Base-by-base conservation (phyloP, 2,329 filamentous ascomycete genomes). In the Aureobasidium sp. region DNA sequence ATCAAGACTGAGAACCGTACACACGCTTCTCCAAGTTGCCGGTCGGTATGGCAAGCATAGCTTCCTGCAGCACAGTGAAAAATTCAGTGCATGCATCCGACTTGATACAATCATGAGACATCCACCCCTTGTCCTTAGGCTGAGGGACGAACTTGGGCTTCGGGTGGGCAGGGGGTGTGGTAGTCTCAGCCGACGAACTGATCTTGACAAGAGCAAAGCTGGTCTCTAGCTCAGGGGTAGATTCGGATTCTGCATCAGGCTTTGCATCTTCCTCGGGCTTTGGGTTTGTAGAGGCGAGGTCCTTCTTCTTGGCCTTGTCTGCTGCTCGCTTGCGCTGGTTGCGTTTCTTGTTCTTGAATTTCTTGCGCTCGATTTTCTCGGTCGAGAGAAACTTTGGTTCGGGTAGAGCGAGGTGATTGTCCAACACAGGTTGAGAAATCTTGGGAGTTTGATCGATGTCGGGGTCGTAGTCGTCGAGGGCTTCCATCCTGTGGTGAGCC, bases 261-360 rank as follows among this genome's bases (percentile, higher is more conserved):
- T 8, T 6, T 12, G 34, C 10, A 12, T 10, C 34, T 8, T 12
- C 45, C 11, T 38, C 6, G 10, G 45, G 17, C 1, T 29, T 6
- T 14, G 22, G 12, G 19, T 30, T 27, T 19, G 29, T 17, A 16
- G 25, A 22, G 22, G 14, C 4, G 19, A 10, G 11, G 10, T 50
- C 45, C 45, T 50, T 38, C 34, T 39, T 39, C 35, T 39, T 50
- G 25, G 12, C 16, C 35, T 39, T 50, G 11, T 39, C 35, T n/a
- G 45, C 45, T 6, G 35, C 45, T 30, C 45, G 39, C 45, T 50
- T 50, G 17, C 45, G 45, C 16, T 16, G 45, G 24, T 50, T 50
- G n/a, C 35, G 45, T 24, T 50, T 50, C 24, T 50, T 50, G 24
- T 50, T 50, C 45, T 50, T 50, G 24, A 8, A 6, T 12, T n/a